These are phyloP conservation scores for Didymella arachidicola DNA, from an alignment of 2,329 filamentous ascomycete genomes.

Conservation along the genomic window DNA sequence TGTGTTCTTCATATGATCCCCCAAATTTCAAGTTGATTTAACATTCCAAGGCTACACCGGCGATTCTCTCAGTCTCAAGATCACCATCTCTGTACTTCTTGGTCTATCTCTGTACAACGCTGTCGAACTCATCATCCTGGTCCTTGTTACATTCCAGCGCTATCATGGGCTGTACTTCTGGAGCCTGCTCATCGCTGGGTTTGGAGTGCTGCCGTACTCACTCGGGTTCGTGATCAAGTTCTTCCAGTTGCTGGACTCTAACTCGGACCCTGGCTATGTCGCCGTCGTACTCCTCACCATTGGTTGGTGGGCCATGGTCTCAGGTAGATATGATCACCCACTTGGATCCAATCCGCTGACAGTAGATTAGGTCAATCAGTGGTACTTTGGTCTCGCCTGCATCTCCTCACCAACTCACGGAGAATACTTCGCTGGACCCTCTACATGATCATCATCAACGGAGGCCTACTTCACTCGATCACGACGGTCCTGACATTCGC, in stretches of 20 bases:
- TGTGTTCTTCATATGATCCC: slow-evolving; percentile 14
- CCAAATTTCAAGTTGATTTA: background rate
- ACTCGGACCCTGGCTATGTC: slow-evolving; percentile 39
- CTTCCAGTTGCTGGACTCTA: slow-evolving; percentile 42
- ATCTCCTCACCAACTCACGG: slow-evolving; percentile 64
- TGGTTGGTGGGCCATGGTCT: slow-evolving; percentile 68
- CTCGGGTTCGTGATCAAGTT: slow-evolving; percentile 59
- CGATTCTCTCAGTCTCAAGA: slow-evolving; percentile 40
- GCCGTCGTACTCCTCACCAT: slow-evolving; percentile 58
- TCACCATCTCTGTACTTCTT: slow-evolving; percentile 49
- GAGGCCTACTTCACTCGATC: slow-evolving; percentile 61
- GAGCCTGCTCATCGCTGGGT: slow-evolving; percentile 55
- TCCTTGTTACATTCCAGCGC: slow-evolving; percentile 58
- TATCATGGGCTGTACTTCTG: slow-evolving; percentile 60
- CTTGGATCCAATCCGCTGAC: slow-evolving; percentile 3
- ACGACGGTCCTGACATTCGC: slow-evolving; percentile 65
- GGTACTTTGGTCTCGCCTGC: slow-evolving; percentile 69
- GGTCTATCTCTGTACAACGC: slow-evolving; percentile 52
- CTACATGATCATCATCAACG: slow-evolving; percentile 65
- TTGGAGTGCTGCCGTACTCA: slow-evolving; percentile 57
- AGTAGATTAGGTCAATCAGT: slow-evolving; percentile 59
- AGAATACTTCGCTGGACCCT: slow-evolving; percentile 60
- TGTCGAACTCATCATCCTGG: slow-evolving; percentile 56
- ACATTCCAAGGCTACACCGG: slow-evolving; percentile 41
- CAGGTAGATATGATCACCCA: slow-evolving; percentile 38